Evolutionary conservation across 1,284 basidiomycete species (phyloP).

Genomic region (Porodaedalea pini): DNA sequence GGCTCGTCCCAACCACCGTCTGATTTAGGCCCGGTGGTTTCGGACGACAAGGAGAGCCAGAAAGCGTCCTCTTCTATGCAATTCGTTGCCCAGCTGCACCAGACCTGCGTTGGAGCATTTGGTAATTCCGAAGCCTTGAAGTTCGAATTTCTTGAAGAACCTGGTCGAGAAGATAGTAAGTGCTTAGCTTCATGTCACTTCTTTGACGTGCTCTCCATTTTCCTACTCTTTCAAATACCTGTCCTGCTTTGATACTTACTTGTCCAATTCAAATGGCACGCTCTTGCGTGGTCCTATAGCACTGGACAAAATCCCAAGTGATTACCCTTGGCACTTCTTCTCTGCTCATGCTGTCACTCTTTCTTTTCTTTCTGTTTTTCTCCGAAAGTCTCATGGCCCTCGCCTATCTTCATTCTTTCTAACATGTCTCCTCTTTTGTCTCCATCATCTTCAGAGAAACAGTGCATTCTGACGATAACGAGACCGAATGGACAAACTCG

Average conservation of each 20-base stretch:
- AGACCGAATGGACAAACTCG: constrained; percentile 47
- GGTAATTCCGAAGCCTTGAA: constrained; percentile 38
- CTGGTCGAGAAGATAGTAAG: constrained; percentile 33
- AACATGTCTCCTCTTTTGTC: background rate
- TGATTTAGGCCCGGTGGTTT: constrained; percentile 1
- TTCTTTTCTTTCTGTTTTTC: background rate
- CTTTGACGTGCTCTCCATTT: background rate
- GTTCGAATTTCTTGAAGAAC: constrained; percentile 44
- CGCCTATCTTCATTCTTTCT: background rate
- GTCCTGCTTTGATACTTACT: constrained; percentile 1
- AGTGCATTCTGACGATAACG: constrained; percentile 55
- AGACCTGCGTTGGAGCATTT: constrained; percentile 41
- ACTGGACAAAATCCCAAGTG: constrained; percentile 3
- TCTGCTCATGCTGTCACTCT: background rate
- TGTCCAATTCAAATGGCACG: constrained; percentile 4
- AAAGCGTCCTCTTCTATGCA: constrained; percentile 20
- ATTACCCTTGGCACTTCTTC: background rate
- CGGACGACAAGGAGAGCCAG: constrained; percentile 12
- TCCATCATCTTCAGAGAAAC: constrained; percentile 38
- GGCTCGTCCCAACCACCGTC: constrained; percentile 4
- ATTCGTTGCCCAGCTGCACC: constrained; percentile 36
- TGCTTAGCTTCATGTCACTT: background rate
- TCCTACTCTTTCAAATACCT: background rate
- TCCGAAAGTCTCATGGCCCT: background rate
- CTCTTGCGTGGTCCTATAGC: background rate